Evolutionary conservation across 768 basidiomycete genomes (phyloP).

Genomic region (Phanerochaete carnosa): DNA sequence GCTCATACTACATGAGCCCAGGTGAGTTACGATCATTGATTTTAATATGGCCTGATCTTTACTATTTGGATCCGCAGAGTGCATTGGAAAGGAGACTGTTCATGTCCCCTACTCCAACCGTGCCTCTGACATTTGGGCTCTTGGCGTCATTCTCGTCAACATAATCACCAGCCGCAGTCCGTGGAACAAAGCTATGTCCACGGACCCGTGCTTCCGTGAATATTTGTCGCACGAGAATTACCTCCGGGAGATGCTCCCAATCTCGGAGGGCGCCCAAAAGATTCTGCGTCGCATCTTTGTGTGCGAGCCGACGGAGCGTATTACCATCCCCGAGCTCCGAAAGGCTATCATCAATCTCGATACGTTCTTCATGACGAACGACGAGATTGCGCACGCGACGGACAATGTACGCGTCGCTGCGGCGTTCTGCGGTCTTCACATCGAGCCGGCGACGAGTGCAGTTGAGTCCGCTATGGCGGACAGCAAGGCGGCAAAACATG

Average conservation of each 20-base stretch:
- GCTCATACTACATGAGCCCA: conserved; percentile 24
- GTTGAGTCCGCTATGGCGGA: not conserved
- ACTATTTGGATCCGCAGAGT: conserved; percentile 13
- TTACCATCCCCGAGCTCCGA: conserved; percentile 61
- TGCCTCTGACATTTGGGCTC: conserved; percentile 35
- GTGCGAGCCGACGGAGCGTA: conserved; percentile 58
- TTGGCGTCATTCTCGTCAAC: conserved; percentile 52
- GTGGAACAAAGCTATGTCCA: conserved; percentile 48
- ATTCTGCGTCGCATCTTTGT: conserved; percentile 58
- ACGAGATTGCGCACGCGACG: conserved; percentile 36
- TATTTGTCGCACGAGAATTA: conserved; percentile 43
- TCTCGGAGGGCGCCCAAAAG: conserved; percentile 42
- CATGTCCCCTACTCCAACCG: conserved; percentile 30
- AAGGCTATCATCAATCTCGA: conserved; percentile 50
- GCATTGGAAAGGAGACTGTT: conserved; percentile 19
- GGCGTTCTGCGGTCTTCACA: conserved; percentile 14
- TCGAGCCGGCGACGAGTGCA: not conserved
- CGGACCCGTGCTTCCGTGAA: conserved; percentile 43
- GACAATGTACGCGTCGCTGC: conserved; percentile 25
- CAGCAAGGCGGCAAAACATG: too few species aligned
- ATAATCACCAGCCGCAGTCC: conserved; percentile 49
- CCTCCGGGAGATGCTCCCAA: conserved; percentile 43
- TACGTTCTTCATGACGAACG: conserved; percentile 56
- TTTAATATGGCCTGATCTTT: not conserved
- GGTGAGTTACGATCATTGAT: conserved; percentile 14